phyloP scores from a whole-genome alignment of 208 protist genomes.

The Acanthamoeba lenticulata region DNA sequence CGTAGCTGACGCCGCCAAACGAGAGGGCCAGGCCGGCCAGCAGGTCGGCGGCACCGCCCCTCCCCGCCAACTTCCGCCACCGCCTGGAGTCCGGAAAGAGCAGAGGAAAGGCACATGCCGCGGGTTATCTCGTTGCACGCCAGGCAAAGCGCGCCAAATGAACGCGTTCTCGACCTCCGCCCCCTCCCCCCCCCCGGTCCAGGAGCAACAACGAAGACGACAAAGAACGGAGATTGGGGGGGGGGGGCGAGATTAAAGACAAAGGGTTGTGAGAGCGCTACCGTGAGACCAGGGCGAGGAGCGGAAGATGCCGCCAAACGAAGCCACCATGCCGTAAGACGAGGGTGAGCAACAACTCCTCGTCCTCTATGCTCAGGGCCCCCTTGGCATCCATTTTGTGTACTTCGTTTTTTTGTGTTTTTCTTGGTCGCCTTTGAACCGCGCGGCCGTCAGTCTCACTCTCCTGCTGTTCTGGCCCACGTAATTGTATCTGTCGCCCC shows the following conservation, averaged over 20 bases:
- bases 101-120: neutral
- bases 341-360: neutral
- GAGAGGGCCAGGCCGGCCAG: neutral
- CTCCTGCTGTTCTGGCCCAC: neutral
- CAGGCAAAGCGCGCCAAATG: no score
- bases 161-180: no score
- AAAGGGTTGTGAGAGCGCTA: neutral
- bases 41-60: neutral
- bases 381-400: neutral
- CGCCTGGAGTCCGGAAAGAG: neutral
- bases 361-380: neutral
- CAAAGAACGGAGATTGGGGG: neutral
- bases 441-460: no score
- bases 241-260: neutral
- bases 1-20: neutral
- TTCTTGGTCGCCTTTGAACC: neutral
- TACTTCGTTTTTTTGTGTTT: neutral
- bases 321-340: neutral
- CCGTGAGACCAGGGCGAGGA: neutral
- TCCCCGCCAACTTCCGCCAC: neutral
- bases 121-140: neutral
- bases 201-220: no score
- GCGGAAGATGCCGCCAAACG: neutral
- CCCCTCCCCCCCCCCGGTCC: no score
- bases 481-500: neutral